Conservation (phyloP, 75 land plant genomes). For the Sequoia sempervirens region DNA sequence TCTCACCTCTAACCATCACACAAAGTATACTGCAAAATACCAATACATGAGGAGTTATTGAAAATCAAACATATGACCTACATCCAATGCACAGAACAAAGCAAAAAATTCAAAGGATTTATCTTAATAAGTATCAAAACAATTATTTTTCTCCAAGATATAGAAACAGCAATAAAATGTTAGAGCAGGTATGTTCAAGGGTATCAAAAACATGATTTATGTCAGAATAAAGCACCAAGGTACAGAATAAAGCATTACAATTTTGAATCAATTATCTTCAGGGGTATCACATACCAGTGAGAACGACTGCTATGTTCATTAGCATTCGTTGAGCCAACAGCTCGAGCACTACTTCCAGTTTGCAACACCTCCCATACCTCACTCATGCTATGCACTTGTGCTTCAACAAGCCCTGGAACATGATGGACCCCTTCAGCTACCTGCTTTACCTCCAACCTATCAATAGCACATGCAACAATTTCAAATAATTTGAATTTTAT, state of each 20-base stretch:
- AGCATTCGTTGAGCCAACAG: conserved; percentile 83
- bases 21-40: conserved; percentile 69
- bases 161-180: background rate
- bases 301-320: conserved; percentile 99
- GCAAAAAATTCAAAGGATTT: background rate
- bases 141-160: background rate
- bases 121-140: background rate
- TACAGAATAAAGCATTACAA: background rate
- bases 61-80: background rate
- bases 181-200: background rate
- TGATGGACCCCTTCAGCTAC: conserved; percentile 86
- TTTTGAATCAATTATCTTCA: background rate
- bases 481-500: background rate
- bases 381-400: conserved; percentile 66
- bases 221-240: too few relatives aligned
- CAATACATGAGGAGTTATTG: background rate
- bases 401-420: conserved; percentile 92
- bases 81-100: background rate
- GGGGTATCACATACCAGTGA: conserved; percentile 62
- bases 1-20: conserved; percentile 93
- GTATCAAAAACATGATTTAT: background rate
- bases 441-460: conserved; percentile 88
- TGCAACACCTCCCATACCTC: conserved; percentile 95
- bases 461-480: background rate
- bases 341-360: conserved; percentile 88